phyloP scores from a whole-genome alignment of 2,329 filamentous ascomycete genomes.

The Alternaria infectoria region DNA sequence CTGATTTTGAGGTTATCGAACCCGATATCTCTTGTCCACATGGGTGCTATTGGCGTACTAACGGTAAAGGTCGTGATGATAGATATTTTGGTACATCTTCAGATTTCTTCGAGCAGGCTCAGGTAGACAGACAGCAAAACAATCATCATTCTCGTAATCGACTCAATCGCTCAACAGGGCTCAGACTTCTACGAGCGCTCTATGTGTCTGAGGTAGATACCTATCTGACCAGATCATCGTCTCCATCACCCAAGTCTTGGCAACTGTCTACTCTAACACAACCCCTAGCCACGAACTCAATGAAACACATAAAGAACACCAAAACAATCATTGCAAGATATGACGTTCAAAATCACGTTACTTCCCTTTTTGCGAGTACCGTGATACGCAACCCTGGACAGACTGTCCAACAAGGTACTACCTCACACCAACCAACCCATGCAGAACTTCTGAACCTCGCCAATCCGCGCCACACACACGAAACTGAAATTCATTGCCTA shows the following conservation, averaged over 20 bases:
- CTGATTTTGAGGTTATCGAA: background rate
- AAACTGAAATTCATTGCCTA: background rate
- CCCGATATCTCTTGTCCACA: background rate
- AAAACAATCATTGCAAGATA: background rate
- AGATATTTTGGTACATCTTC: background rate
- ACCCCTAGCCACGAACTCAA: background rate
- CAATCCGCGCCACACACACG: background rate
- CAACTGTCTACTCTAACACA: background rate
- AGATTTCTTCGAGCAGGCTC: background rate
- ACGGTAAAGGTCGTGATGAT: background rate
- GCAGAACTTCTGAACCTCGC: background rate
- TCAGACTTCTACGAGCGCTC: background rate
- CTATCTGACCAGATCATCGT: background rate
- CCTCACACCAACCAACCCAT: background rate
- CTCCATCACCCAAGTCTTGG: background rate
- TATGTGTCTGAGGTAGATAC: background rate
- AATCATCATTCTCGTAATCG: background rate
- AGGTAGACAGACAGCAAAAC: background rate
- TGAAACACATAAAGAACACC: accelerated
- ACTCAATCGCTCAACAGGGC: background rate
- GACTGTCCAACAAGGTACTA: conserved; percentile 18
- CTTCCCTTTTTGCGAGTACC: background rate
- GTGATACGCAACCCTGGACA: background rate
- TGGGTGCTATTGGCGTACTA: background rate
- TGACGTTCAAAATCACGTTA: background rate